Evolutionary conservation across 805 yeast genomes (phyloP), one percentile per base, ranked within the genome.

Genomic region (Pichia eremophila): DNA sequence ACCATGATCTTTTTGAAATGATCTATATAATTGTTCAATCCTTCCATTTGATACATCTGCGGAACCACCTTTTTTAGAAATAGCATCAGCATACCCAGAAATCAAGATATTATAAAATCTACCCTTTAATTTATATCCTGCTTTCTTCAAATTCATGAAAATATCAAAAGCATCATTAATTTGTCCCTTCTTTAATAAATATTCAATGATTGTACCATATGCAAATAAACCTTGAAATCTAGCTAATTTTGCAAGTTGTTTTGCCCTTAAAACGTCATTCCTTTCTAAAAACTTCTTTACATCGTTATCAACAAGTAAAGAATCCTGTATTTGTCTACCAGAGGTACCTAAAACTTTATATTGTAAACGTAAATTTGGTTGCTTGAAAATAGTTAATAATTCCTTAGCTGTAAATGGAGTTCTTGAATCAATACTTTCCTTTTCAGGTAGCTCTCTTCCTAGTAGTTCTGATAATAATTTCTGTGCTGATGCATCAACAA

Each of bases 321-420:
- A 75, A 58, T 85, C 87, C 44, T 71, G 63, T 34, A 85, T 51
- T 57, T 79, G 84, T 29, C 68, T 69, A 5, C 75, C 78, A 31
- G 75, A 75, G 0, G 79, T 72, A 2, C 90, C 91, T 27, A 84
- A 58, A 7, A 83, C 65, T 3, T 73, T 69, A 57, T 75, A 75
- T 39, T 78, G 54, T 47, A 83, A 61, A 44, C 77, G 62, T 45
- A 67, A 64, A 53, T 80, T 64, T 37, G 54, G 55, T 19, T 51
- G 49, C 22, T 49, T 50, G 41, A 61, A 57, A 8, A 66, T 52
- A 8, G 39, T 49, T 14, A 52, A 44, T 6, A 66, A 45, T 41
- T 66, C 64, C 14, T 56, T 55, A 2, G 57, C 54, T 5, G 59
- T 51, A 34, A 66, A 57, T 3, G 43, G 32, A 2, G 64, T 59